Percentiles rank a stretch among this genome's conserved stretches.
These are phyloP conservation scores for Rhynchospora pubera DNA, from an alignment of 176 grass and related monocot genomes.

Conservation along the genomic window DNA sequence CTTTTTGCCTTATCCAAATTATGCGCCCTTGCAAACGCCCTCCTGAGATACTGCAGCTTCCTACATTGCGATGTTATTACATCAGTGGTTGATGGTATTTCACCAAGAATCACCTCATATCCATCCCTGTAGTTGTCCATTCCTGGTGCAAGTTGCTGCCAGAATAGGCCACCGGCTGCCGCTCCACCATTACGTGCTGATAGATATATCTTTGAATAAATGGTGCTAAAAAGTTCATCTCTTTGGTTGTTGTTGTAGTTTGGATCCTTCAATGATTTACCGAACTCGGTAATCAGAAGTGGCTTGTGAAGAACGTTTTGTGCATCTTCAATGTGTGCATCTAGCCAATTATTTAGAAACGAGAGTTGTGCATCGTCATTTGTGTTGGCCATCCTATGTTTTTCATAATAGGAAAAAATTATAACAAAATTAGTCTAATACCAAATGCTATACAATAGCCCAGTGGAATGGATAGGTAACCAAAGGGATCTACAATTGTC, in stretches of 20 bases:
- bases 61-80: slow-evolving; percentile 52
- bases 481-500: neutral
- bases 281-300: slow-evolving; percentile 76
- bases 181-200: slow-evolving; percentile 53
- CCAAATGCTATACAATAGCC: neutral
- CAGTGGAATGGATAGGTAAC: neutral
- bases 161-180: slow-evolving; percentile 64
- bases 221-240: slow-evolving; percentile 47
- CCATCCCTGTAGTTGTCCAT: slow-evolving; percentile 88
- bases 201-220: slow-evolving; percentile 62
- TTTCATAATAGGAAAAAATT: neutral
- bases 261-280: slow-evolving; percentile 61
- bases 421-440: neutral
- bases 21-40: slow-evolving; percentile 26
- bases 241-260: slow-evolving; percentile 49
- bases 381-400: slow-evolving; percentile 35
- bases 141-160: slow-evolving; percentile 68
- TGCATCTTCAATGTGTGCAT: slow-evolving; percentile 66
- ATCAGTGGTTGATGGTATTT: slow-evolving; percentile 49
- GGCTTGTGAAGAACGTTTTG: slow-evolving; percentile 47
- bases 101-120: slow-evolving; percentile 63
- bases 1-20: neutral
- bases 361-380: slow-evolving; percentile 44
- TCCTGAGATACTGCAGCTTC: slow-evolving; percentile 40
- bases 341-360: slow-evolving; percentile 66